phyloP scores from a whole-genome alignment of 441 rosid species.

The Corymbia citriodora region DNA sequence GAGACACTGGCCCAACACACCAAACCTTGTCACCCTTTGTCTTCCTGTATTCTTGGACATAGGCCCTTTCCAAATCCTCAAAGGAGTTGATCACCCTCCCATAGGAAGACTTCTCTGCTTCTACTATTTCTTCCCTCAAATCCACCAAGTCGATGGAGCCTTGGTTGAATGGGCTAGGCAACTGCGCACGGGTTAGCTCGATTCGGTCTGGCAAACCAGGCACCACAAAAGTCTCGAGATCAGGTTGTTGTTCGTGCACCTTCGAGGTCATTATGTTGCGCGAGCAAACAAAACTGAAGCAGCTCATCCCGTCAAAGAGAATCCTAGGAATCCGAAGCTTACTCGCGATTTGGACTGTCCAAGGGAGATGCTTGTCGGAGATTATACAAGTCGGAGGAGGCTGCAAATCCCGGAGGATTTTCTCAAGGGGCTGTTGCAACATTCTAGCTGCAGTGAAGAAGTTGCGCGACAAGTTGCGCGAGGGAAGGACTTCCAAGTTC shows the following conservation, averaged over 20 bases:
- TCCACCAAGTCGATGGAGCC: background rate
- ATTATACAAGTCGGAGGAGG: conserved; percentile 31
- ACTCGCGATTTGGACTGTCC: conserved; percentile 15
- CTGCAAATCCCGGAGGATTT: conserved; percentile 1
- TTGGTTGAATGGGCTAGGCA: conserved; percentile 6
- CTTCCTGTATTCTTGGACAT: conserved; percentile 14
- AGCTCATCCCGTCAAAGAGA: conserved; percentile 20
- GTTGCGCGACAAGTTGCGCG: background rate
- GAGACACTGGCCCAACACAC: conserved; percentile 41
- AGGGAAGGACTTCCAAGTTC: conserved; percentile 28
- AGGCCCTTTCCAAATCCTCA: conserved; percentile 27
- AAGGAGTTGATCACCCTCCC: conserved; percentile 31
- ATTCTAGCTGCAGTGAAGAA: conserved; percentile 13
- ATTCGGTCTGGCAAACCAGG: conserved; percentile 41
- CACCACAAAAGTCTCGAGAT: conserved; percentile 30
- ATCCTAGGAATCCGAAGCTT: conserved; percentile 38
- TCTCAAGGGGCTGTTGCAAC: conserved; percentile 11
- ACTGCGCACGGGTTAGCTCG: conserved; percentile 33
- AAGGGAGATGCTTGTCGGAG: conserved; percentile 20
- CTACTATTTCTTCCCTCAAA: conserved; percentile 10
- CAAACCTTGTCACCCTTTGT: conserved; percentile 11
- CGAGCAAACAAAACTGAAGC: conserved; percentile 27
- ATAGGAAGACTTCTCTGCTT: conserved; percentile 3
- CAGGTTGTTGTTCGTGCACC: background rate
- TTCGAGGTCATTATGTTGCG: background rate